Base-by-base conservation (phyloP, 2,329 filamentous ascomycete species). In the Oidium heveae region DNA sequence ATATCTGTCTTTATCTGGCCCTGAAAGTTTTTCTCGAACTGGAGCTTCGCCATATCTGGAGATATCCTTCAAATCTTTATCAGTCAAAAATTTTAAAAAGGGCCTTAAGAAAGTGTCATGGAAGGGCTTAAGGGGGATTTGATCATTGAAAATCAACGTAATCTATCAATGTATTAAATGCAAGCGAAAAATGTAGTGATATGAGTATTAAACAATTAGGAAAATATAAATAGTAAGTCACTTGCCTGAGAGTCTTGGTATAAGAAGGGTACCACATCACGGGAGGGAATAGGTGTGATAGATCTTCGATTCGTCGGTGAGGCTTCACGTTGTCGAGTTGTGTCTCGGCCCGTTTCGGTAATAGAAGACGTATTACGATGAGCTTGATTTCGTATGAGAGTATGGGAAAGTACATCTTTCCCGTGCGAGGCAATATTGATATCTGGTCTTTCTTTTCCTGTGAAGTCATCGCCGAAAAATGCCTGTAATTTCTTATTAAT, bases 221-320 rank as follows among this genome's bases (percentile, higher is more conserved):
- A 32, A 32, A 32, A 8, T 8, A 32, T 5, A 32, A 32, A 32
- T 32, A 32, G 7, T 6, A n/a, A 39, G 51, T 28, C 24, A 74
- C 79, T 71, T 67, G 85, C 82, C 70, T 85, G 77, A 60, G 76
- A 76, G 65, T 91, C 86, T 68, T 96, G 91, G 65, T 91, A 96
- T 58, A 94, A 75, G 74, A 94, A 98, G n/a, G 91, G 91, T 41
- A 94, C 91, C 56, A 98, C 87, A 68, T 96, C 89, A 63, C 86
- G 91, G 13, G 85, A 86, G 44, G 85, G 85, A 53, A 87, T 74
- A 13, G 88, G 87, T n/a, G 86, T 94, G 61, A 83, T 76, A 51
- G 88, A 86, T 60, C 86, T 75, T 32, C 84, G 87, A 34, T 77
- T 79, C 54, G 77, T 75, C 43, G 86, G 86, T 54, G 88, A 93